Base-by-base conservation (phyloP, 2,329 filamentous ascomycete species). In the Xylariaceae sp. region DNA sequence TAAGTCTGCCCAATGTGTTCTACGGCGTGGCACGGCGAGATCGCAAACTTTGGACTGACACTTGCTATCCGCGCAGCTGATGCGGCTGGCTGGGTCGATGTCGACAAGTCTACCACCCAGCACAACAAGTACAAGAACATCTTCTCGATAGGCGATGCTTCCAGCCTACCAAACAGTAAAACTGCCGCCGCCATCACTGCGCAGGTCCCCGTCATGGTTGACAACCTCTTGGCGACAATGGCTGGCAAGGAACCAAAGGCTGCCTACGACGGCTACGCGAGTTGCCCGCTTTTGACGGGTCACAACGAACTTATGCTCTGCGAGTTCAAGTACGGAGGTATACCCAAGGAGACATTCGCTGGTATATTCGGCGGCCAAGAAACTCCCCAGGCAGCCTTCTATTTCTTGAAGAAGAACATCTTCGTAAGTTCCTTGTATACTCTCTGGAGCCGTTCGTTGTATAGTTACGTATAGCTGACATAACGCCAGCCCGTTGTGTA, bases 41-140 rank as follows among this genome's bases (percentile, higher is more conserved):
- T 27, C 26, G 7, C 40, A 42, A 8, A 32, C 9, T 27, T 3
- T 9, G 12, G 29, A 35, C 60, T 63, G 50, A 84, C 81, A 70
- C 81, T 37, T 65, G 0, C 82, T 81, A 58, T 70, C 81, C 56
- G 77, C 78, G 67, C 70, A 78, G 82, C 68, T 44, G 66, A 69
- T 55, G 56, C 63, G 1, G 67, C 64, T 1, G 68, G 68, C 34
- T 70, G 65, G 65, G 68, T 70, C 43, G 68, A 69, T 37, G 68
- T 70, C 30, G 62, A 70, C 54, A 68, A 70, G 46, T 64, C 62
- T 7, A 70, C 68, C 2, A 70, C 68, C 2, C 68, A 64, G 42
- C 68, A 70, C 51, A 67, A 55, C 53, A 71, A 70, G 56, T 73
- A 63, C 58, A 58, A 68, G 62, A 73, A 73, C 53, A 67, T 73